These are phyloP conservation scores for Brettanomyces anomalus DNA, from an alignment of 805 yeast genomes.

Conservation along the genomic window DNA sequence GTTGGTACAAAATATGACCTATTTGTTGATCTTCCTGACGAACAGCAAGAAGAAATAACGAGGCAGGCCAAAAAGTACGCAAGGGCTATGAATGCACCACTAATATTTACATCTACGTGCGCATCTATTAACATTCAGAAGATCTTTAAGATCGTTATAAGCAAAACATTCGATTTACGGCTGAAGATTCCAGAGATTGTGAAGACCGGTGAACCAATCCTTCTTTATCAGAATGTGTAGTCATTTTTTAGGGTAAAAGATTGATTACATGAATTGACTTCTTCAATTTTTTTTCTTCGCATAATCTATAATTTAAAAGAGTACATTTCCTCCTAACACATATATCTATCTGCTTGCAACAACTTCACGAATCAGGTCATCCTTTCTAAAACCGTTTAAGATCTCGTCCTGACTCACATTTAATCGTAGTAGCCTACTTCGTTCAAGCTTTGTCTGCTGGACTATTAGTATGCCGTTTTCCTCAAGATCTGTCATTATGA, in stretches of 20 bases:
- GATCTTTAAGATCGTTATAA: conserved; percentile 81
- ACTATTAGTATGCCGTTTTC: conserved; percentile 72
- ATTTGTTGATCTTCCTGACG: conserved; percentile 68
- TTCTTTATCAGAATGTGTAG: conserved; percentile 43
- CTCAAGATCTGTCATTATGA: conserved; percentile 55
- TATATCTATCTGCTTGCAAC: conserved; percentile 4
- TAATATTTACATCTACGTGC: conserved; percentile 84
- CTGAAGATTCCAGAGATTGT: conserved; percentile 77
- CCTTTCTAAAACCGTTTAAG: conserved; percentile 48
- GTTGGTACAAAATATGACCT: conserved; percentile 92
- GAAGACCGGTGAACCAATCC: conserved; percentile 85
- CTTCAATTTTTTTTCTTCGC: not conserved
- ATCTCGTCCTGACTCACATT: conserved; percentile 68
- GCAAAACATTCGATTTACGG: conserved; percentile 83
- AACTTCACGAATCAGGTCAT: conserved; percentile 32
- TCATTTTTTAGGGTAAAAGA: conserved; percentile 1
- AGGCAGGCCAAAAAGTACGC: conserved; percentile 79
- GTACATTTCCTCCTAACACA: conserved; percentile 1
- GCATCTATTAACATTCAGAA: conserved; percentile 90
- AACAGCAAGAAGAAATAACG: conserved; percentile 79
- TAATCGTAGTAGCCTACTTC: conserved; percentile 55
- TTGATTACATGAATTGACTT: not conserved
- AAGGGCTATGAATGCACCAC: conserved; percentile 74
- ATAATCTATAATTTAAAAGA: not conserved
- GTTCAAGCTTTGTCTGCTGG: conserved; percentile 60